A percentile compares a stretch with the other conserved stretches of the same genome.
Evolutionary conservation across 2,329 filamentous ascomycete genomes (phyloP).

Genomic region (Epichloe gansuensis): DNA sequence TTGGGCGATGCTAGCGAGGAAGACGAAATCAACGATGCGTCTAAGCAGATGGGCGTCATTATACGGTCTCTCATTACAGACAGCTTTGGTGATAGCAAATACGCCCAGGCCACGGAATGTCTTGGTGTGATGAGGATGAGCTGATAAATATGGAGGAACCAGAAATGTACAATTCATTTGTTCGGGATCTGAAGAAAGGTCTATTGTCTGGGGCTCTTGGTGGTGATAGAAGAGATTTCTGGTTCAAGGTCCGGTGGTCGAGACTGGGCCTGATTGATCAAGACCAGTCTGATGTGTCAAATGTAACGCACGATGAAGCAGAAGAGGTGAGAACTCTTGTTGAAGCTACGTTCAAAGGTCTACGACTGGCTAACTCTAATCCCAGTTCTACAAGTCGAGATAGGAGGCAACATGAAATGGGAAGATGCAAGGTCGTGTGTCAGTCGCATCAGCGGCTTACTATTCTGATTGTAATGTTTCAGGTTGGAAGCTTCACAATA

Average conservation of each 20-base stretch:
- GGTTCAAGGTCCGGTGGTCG: slow-evolving; percentile 57
- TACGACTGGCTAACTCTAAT: slow-evolving; percentile 12
- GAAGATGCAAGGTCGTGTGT: neutral
- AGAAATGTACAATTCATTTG: slow-evolving; percentile 61
- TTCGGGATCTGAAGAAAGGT: slow-evolving; percentile 59
- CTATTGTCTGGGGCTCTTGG: slow-evolving; percentile 58
- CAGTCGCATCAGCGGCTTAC: neutral
- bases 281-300: slow-evolving; percentile 48
- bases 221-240: slow-evolving; percentile 71
- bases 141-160: slow-evolving; percentile 66
- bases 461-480: too few species aligned
- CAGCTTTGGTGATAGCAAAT: slow-evolving; percentile 65
- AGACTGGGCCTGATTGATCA: slow-evolving; percentile 63
- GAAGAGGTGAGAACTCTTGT: slow-evolving; percentile 34
- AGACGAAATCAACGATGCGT: slow-evolving; percentile 51
- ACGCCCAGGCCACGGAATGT: slow-evolving; percentile 63
- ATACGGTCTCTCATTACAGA: slow-evolving; percentile 56
- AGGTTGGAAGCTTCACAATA: neutral
- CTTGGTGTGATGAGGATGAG: slow-evolving; percentile 69
- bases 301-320: slow-evolving; percentile 60
- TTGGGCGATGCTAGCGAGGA: slow-evolving; percentile 50
- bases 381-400: slow-evolving; percentile 26
- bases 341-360: neutral
- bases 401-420: slow-evolving; percentile 7
- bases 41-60: slow-evolving; percentile 62